phyloP scores from a whole-genome alignment of 257 asterid genomes.

The Nicotiana tomentosiformis region DNA sequence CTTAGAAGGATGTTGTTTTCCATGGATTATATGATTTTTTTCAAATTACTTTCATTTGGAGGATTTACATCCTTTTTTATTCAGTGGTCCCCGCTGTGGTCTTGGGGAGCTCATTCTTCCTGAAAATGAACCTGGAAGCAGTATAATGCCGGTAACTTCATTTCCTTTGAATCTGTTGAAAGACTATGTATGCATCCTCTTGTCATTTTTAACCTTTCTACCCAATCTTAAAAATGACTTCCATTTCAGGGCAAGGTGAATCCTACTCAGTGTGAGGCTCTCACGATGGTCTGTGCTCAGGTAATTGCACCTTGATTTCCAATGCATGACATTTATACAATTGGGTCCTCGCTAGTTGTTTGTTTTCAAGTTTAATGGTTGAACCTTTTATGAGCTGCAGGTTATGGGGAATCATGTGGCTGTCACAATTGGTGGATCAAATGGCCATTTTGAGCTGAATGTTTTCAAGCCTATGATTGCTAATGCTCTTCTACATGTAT shows the following conservation, averaged over 20 bases:
- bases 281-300: conserved; percentile 99
- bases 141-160: conserved; percentile 88
- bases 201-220: background rate
- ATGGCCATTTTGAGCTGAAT: conserved; percentile 93
- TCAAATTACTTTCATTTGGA: conserved; percentile 4
- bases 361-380: background rate
- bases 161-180: conserved; percentile 14
- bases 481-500: conserved; percentile 79
- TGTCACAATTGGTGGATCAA: conserved; percentile 86
- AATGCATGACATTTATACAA: background rate
- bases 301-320: conserved; percentile 24
- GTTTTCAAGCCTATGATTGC: conserved; percentile 96
- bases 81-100: conserved; percentile 99
- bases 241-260: conserved; percentile 88
- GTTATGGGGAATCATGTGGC: conserved; percentile 93
- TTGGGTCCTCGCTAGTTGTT: background rate
- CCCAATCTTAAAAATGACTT: conserved; percentile 9
- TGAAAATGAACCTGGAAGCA: conserved; percentile 99
- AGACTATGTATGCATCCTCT: background rate
- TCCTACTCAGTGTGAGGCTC: conserved; percentile 97
- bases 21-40: background rate
- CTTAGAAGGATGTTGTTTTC: conserved; percentile 9
- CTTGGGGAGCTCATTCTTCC: conserved; percentile 97
- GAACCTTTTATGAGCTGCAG: conserved; percentile 17
- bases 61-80: conserved; percentile 16